Evolutionary conservation across 2,329 filamentous ascomycete genomes (phyloP), one percentile per base, ranked within the genome.

Genomic region (Trichothecium sympodiale): DNA sequence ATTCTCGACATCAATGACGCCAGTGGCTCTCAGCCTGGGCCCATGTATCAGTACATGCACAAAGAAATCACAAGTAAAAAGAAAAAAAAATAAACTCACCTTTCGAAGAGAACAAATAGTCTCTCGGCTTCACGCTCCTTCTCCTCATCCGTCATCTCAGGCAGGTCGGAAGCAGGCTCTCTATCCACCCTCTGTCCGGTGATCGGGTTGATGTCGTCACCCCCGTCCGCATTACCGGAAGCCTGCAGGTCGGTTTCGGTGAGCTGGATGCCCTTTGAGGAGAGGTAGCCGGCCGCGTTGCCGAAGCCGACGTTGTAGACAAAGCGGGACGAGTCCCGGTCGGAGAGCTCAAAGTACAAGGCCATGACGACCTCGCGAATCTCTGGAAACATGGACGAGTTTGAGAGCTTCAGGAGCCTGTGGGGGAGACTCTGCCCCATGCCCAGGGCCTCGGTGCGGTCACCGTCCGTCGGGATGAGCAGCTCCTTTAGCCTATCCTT

Each of bases 221-320:
- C 43, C 12, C 56, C 47, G 44, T 49, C 18, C 36, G 46, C n/a
- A 27, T 50, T 44, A 17, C 37, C 38, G 34, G 54, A 53, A 9
- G 48, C 51, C 46, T 79, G 69, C 10, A 96, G 77, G 37, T 91
- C 84, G 42, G 89, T 83, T 43, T 83, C 80, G 8, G 38, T 33
- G 17, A 39, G 36, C 27, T 36, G n/a, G 20, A 39, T 39, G 14
- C 38, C 38, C 26, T 39, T 33, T n/a, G 29, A 31, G 61, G 88
- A 80, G 13, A 98, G 64, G 53, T 91, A 94, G 0, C 91, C 91
- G 0, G 87, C 84, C 1, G 91, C 91, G 51, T 84, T 94, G 0
- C 91, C 91, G 52, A 94, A 98, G 0, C 91, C 91, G 10, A 98
- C 84, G 46, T 95, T 95, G 35, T 83, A 71, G 1, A 96, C 83